phyloP scores from a whole-genome alignment of 768 basidiomycete species.

The Podaxis sp. region DNA sequence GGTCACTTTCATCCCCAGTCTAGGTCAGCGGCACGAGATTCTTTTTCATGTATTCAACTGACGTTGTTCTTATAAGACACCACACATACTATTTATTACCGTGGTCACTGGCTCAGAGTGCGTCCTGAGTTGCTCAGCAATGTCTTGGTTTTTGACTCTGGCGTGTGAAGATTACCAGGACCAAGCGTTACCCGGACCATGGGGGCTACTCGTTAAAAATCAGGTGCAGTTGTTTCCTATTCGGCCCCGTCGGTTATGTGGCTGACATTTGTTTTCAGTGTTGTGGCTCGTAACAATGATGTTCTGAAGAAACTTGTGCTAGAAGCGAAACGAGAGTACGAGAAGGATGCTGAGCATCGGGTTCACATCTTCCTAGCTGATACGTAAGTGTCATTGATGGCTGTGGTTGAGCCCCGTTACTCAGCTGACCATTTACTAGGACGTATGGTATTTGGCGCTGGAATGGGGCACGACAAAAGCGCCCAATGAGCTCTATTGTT shows the following conservation, averaged over 20 bases:
- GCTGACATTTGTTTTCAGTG: conserved; percentile 37
- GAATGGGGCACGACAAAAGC: conserved; percentile 85
- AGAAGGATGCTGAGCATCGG: conserved; percentile 87
- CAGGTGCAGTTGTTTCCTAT: conserved; percentile 40
- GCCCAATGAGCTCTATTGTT: conserved; percentile 91
- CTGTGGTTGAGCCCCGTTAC: conserved; percentile 8
- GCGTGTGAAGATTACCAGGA: conserved; percentile 64
- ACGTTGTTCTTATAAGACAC: conserved; percentile 47
- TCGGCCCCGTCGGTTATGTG: conserved; percentile 2
- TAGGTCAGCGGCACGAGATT: conserved; percentile 41
- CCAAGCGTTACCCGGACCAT: conserved; percentile 72
- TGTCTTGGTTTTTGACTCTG: conserved; percentile 15
- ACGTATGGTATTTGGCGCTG: conserved; percentile 80
- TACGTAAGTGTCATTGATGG: conserved; percentile 50
- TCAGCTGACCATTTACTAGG: conserved; percentile 27
- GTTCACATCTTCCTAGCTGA: conserved; percentile 89
- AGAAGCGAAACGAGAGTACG: conserved; percentile 84
- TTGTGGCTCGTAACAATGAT: conserved; percentile 84
- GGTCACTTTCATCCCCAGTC: conserved; percentile 82
- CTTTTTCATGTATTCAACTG: conserved; percentile 12
- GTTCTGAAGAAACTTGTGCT: conserved; percentile 83
- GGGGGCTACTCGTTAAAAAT: conserved; percentile 76
- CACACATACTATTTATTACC: conserved; percentile 86
- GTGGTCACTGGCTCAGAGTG: conserved; percentile 84
- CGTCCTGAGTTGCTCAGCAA: conserved; percentile 19